Percentiles rank a stretch among this genome's conserved stretches.
These are phyloP conservation scores for Cylindrodendrum hubeiense DNA, from an alignment of 2,329 filamentous ascomycete species.

Conservation along the genomic window DNA sequence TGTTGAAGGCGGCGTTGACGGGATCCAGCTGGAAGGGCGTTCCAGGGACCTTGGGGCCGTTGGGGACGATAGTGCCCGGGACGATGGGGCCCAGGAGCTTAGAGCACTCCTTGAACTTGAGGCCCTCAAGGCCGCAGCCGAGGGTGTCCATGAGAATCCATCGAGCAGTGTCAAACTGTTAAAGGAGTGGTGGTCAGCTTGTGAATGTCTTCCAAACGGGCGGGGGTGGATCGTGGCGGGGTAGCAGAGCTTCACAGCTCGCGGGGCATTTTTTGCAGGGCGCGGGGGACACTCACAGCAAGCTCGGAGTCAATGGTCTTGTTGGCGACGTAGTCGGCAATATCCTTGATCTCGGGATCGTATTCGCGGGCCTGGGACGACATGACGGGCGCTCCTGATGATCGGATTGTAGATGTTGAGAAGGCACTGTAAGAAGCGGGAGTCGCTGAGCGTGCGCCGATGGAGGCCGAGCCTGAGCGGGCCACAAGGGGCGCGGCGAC, in stretches of 20 bases:
- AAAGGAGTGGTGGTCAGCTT: constrained; percentile 23
- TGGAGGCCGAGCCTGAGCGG: constrained; percentile 48
- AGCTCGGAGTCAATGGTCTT: constrained; percentile 91
- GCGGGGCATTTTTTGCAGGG: constrained; percentile 11
- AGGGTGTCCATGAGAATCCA: constrained; percentile 98
- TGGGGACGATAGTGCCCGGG: constrained; percentile 89
- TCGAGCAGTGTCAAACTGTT: constrained; percentile 91
- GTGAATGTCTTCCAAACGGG: constrained; percentile 5
- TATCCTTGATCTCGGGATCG: constrained; percentile 94
- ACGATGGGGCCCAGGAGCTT: constrained; percentile 95
- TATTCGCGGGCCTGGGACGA: constrained; percentile 72
- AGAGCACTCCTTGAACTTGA: constrained; percentile 95
- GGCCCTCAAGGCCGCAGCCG: constrained; percentile 94
- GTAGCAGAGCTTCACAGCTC: constrained; percentile 18
- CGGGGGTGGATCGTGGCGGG: constrained; percentile 19
- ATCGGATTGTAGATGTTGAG: constrained; percentile 62
- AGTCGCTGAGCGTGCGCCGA: constrained; percentile 49
- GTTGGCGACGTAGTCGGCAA: constrained; percentile 94
- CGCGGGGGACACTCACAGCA: constrained; percentile 74
- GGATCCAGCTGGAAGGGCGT: constrained; percentile 96
- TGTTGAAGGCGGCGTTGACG: constrained; percentile 97
- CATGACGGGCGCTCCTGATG: constrained; percentile 63
- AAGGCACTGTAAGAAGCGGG: constrained; percentile 56
- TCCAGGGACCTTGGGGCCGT: constrained; percentile 90
- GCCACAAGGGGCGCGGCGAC: constrained; percentile 50